These are phyloP conservation scores for Clonostachys solani DNA, from an alignment of 2,329 filamentous ascomycete species.

Conservation along the genomic window DNA sequence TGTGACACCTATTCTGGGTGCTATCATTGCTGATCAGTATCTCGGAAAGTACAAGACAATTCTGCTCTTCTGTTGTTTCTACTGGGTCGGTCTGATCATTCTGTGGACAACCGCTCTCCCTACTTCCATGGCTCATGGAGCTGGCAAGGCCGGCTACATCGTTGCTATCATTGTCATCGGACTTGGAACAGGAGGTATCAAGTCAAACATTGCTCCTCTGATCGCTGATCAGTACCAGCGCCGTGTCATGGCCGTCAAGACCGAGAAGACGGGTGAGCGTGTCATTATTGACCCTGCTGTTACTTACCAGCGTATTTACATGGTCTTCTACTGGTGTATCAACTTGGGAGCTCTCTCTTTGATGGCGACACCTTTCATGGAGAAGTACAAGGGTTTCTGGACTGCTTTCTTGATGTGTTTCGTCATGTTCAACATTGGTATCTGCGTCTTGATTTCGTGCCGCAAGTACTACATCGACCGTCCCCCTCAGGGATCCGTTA, in stretches of 20 bases:
- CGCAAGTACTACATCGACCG: slow-evolving; percentile 45
- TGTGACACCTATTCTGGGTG: slow-evolving; percentile 37
- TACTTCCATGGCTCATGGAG: slow-evolving; percentile 23
- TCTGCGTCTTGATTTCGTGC: slow-evolving; percentile 42
- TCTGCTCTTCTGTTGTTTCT: slow-evolving; percentile 50
- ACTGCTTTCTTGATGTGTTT: slow-evolving; percentile 53
- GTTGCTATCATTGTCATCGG: slow-evolving; percentile 58
- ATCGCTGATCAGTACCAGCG: slow-evolving; percentile 65
- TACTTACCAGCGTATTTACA: slow-evolving; percentile 66
- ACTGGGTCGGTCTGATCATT: slow-evolving; percentile 52
- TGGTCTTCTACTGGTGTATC: slow-evolving; percentile 72
- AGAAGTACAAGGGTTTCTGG: slow-evolving; percentile 65
- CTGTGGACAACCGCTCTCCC: slow-evolving; percentile 46
- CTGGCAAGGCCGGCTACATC: slow-evolving; percentile 45
- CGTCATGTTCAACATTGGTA: slow-evolving; percentile 58
- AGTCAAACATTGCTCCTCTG: slow-evolving; percentile 55
- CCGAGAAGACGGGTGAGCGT: slow-evolving; percentile 44
- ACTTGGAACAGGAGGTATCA: slow-evolving; percentile 65
- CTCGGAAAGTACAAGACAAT: slow-evolving; percentile 61
- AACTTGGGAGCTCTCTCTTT: slow-evolving; percentile 68
- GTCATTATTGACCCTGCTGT: slow-evolving; percentile 64
- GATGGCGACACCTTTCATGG: slow-evolving; percentile 64
- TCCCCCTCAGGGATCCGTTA: slow-evolving; percentile 56
- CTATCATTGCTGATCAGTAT: slow-evolving; percentile 53
- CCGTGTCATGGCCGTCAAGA: slow-evolving; percentile 41